Conservation (phyloP, 1,139 yeast species). For the Suhomyces bolitotheri region DNA sequence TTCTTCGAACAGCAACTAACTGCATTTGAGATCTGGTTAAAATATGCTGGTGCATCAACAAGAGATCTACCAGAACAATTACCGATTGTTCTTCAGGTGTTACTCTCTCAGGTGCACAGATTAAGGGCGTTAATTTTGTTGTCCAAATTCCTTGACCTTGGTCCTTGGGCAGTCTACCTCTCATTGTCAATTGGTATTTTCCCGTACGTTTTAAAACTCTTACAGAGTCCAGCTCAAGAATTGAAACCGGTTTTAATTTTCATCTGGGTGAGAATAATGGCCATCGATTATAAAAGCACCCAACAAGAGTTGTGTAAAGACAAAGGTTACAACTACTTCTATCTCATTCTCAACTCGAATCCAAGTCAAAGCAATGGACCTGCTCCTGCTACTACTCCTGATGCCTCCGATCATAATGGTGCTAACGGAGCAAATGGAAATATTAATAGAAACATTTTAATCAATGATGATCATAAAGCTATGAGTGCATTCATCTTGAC, state of each 20-base stretch:
- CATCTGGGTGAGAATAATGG: conserved; percentile 98
- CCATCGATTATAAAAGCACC: conserved; percentile 86
- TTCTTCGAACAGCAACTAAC: conserved; percentile 95
- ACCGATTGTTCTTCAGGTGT: conserved; percentile 89
- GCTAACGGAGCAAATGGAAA: conserved; percentile 21
- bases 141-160: conserved; percentile 84
- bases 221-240: conserved; percentile 96
- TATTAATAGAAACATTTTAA: conserved; percentile 28
- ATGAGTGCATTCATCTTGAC: conserved; percentile 92
- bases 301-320: conserved; percentile 92
- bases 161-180: conserved; percentile 96
- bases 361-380: conserved; percentile 28
- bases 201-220: conserved; percentile 85
- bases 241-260: conserved; percentile 90
- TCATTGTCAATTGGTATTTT: conserved; percentile 94
- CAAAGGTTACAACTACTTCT: conserved; percentile 85
- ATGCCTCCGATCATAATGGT: conserved; percentile 32
- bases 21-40: conserved; percentile 95
- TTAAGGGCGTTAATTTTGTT: conserved; percentile 82
- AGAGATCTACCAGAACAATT: conserved; percentile 92
- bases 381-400: conserved; percentile 11
- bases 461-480: conserved; percentile 83
- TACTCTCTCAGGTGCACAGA: conserved; percentile 91
- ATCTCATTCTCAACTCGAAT: conserved; percentile 59
- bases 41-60: conserved; percentile 77